Base-by-base conservation (phyloP, 257 asterid genomes). In the Mitragyna speciosa region DNA sequence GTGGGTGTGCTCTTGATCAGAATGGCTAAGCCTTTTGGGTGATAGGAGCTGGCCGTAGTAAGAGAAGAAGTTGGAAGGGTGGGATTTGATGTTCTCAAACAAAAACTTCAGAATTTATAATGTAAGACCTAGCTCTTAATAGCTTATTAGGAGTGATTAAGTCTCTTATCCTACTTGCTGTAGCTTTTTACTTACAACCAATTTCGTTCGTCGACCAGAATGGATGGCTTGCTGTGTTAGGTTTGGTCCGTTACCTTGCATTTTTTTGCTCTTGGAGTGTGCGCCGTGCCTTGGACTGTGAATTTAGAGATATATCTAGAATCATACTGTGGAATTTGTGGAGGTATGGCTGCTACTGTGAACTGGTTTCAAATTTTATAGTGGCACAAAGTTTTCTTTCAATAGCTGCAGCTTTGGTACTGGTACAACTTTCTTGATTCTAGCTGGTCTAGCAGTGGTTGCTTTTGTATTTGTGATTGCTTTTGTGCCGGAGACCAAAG, bases 311-410 rank as follows among this genome's bases (percentile, higher is more conserved):
- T 93, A 78, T 95, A 95, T 75, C 98, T 95, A 0, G 96, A 93
- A 87, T 89, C 92, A 1, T 95, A 93, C 36, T 85, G 98, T 26
- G 99, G 99, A 36, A 74, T 89, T 6, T 95, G 99, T 74, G 96
- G 97, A 15, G 99, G 99, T 49, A 95, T 95, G 98, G 91, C 99
- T 0, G 99, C 99, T 30, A 95, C 98, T 1, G 95, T 95, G 75
- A 95, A 95, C 78, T 95, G 98, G 99, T 91, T 73, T 93, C 98
- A 2, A 95, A 95, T 83, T 91, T 95, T 33, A 83, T 95, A 15
- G 99, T 95, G 4, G 93, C 98, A 0, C 96, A 93, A 31, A 90
- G 93, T 71, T 95, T 95, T 84, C 90, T 95, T 20, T 90, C 98
- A 14, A 52, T 93, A 30, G 93, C 93, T 0, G 91, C 87, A 47